Evolutionary conservation across 108 stramenopile species (phyloP).

Genomic region (Phaeodactylum tricornutum): DNA sequence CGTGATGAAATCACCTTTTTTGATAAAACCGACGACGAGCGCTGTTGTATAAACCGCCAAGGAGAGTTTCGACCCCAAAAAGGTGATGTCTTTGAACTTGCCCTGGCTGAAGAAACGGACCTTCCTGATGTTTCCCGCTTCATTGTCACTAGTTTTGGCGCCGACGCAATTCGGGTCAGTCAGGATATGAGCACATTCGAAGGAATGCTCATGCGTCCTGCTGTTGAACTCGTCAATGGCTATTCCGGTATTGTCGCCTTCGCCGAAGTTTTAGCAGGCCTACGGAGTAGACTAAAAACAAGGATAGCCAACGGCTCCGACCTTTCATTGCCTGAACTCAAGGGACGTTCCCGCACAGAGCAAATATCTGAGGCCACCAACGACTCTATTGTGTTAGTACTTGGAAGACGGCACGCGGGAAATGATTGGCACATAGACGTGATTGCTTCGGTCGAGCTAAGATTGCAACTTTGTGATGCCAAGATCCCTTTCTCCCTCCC

Average conservation of each 20-base stretch:
- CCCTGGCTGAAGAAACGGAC: constrained; percentile 53
- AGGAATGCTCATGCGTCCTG: constrained; percentile 43
- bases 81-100: constrained; percentile 16
- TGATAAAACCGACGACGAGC: no score
- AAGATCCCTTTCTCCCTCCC: constrained; percentile 81
- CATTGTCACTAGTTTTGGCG: constrained; percentile 66
- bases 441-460: constrained; percentile 67
- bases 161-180: constrained; percentile 49
- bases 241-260: constrained; percentile 58
- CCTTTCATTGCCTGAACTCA: constrained; percentile 19
- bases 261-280: constrained; percentile 68
- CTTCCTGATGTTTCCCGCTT: constrained; percentile 57
- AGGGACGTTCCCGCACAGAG: constrained; percentile 13
- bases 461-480: constrained; percentile 73
- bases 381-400: constrained; percentile 53
- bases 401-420: constrained; percentile 20
- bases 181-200: constrained; percentile 48
- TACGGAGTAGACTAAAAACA: constrained; percentile 35
- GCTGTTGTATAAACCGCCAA: neutral
- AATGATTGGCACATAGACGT: constrained; percentile 31
- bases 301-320: constrained; percentile 19
- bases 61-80: constrained; percentile 6
- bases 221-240: constrained; percentile 61
- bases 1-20: no score
- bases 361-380: constrained; percentile 25